These are phyloP conservation scores for Paramecium pentaurelia DNA, from an alignment of 73 alveolate species.

Conservation along the genomic window DNA sequence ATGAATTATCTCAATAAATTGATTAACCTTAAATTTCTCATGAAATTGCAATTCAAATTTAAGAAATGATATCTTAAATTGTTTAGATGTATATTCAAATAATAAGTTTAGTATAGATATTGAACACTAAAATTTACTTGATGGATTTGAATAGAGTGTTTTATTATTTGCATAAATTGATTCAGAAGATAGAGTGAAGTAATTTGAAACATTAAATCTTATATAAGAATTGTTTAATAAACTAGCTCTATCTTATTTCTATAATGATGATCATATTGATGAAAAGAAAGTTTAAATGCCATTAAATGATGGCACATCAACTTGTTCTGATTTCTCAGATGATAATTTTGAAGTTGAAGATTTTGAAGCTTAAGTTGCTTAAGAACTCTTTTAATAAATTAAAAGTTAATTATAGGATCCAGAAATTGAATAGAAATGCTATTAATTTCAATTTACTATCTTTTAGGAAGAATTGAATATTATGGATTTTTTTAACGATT, in stretches of 20 bases:
- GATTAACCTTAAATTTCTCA: background rate
- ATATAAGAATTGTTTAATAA: background rate
- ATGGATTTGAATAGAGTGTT: background rate
- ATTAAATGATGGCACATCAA: constrained; percentile 27
- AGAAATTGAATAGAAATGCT: background rate
- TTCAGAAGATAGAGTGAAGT: background rate
- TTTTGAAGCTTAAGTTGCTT: constrained; percentile 35
- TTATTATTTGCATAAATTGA: background rate
- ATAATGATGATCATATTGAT: background rate
- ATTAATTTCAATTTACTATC: background rate
- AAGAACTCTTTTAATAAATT: background rate
- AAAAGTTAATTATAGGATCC: background rate
- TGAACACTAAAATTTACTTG: background rate
- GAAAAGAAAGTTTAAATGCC: background rate
- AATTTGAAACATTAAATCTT: background rate
- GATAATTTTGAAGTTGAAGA: constrained; percentile 50
- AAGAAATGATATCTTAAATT: background rate
- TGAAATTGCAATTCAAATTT: background rate
- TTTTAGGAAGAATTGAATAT: background rate
- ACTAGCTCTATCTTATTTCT: background rate
- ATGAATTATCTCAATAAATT: background rate
- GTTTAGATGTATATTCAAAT: background rate
- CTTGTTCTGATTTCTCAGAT: constrained; percentile 41
- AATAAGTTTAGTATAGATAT: background rate
- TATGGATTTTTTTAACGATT: constrained; percentile 6